Conservation (phyloP, 495 filamentous ascomycete species). For the Penicillium riverlandense region DNA sequence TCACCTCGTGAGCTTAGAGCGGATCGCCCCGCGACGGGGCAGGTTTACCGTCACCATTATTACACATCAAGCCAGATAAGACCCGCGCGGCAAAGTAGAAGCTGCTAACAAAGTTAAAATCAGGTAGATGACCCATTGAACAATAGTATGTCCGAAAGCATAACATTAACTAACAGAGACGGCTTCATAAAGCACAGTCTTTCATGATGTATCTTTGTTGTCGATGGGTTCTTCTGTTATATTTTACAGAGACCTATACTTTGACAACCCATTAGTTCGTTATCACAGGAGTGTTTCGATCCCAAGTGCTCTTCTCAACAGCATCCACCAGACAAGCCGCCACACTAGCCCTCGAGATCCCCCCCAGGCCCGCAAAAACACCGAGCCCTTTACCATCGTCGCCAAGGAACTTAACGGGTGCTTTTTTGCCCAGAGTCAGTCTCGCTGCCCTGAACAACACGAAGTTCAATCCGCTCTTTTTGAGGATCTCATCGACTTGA, state of each 20-base stretch:
- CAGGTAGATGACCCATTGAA: too few species aligned
- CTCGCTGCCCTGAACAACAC: constrained; percentile 28
- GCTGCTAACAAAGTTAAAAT: too few species aligned
- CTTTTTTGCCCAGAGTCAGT: constrained; percentile 22
- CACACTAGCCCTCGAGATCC: constrained; percentile 32
- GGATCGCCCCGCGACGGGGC: too few species aligned
- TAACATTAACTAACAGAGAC: too few species aligned
- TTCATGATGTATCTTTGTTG: too few species aligned
- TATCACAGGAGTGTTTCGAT: constrained; percentile 31
- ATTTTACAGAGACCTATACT: neutral
- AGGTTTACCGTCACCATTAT: too few species aligned
- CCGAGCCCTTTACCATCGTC: constrained; percentile 24
- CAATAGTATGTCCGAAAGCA: too few species aligned
- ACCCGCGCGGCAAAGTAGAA: too few species aligned
- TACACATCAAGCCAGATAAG: too few species aligned
- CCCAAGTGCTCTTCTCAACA: constrained; percentile 23
- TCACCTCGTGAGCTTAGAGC: too few species aligned
- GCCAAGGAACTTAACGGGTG: constrained; percentile 22
- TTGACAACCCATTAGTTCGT: neutral
- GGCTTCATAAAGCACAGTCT: too few species aligned
- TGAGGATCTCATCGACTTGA: constrained; percentile 19
- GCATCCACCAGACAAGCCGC: constrained; percentile 37
- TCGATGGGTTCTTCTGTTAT: neutral
- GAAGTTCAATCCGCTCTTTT: constrained; percentile 17
- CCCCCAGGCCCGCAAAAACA: constrained; percentile 10